A percentile compares a stretch with the other conserved stretches of the same genome.
These are phyloP conservation scores for Tausonia pullulans DNA, from an alignment of 1,284 basidiomycete genomes.

Conservation along the genomic window DNA sequence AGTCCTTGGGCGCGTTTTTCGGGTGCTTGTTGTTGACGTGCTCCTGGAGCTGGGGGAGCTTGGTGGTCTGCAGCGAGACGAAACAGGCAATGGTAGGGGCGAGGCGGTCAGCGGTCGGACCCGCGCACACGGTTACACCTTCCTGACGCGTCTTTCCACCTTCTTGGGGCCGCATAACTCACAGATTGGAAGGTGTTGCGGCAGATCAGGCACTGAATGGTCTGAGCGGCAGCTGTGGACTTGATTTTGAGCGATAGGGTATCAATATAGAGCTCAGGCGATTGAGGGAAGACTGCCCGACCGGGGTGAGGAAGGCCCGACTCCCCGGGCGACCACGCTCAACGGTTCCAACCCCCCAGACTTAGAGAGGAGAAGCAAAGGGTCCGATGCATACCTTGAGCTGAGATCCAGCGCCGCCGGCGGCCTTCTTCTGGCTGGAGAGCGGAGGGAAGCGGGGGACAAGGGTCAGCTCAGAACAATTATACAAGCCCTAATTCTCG, in stretches of 20 bases:
- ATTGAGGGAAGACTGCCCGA: not conserved
- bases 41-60: not conserved
- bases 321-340: no score
- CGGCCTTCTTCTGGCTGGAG: slow-evolving; percentile 5
- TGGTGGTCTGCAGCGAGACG: not conserved
- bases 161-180: not conserved
- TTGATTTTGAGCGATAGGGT: not conserved
- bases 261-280: no score
- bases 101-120: not conserved
- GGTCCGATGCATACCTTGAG: not conserved
- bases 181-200: not conserved
- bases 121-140: no score
- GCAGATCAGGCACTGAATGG: not conserved
- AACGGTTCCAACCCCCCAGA: no score
- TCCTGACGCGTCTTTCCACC: no score
- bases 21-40: slow-evolving; percentile 1
- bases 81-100: not conserved
- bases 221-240: not conserved
- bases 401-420: slow-evolving; percentile 3
- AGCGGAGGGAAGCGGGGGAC: not conserved
- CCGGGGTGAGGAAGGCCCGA: no score
- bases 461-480: not conserved
- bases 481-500: no score
- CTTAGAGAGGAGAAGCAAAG: no score
- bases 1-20: not conserved